Evolutionary conservation across 768 basidiomycete species (phyloP).

Genomic region (Russula foetens): DNA sequence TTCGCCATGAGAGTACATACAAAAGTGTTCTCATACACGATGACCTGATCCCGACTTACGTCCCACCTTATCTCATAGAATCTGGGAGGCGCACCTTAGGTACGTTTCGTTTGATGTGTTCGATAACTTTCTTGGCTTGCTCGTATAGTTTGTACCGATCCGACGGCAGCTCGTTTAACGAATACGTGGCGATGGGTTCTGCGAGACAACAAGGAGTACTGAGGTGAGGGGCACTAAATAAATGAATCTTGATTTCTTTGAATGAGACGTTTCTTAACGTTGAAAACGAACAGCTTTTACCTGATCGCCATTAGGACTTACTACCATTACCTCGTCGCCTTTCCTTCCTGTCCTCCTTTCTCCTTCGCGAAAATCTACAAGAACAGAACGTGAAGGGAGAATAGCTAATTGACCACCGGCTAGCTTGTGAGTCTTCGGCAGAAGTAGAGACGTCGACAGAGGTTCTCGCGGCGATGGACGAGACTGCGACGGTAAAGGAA

Average conservation of each 20-base stretch:
- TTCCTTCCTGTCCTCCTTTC: constrained; percentile 39
- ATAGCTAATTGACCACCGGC: constrained; percentile 40
- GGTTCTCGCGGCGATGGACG: background rate
- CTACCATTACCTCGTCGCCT: constrained; percentile 39
- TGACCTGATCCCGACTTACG: constrained; percentile 27
- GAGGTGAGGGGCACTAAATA: constrained; percentile 42
- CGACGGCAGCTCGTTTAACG: constrained; percentile 32
- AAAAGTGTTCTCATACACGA: constrained; percentile 29
- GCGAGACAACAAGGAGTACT: constrained; percentile 42
- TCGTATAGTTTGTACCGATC: constrained; percentile 39
- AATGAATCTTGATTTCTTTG: constrained; percentile 31
- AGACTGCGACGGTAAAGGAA: background rate
- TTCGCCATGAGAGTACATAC: constrained; percentile 45
- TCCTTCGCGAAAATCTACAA: constrained; percentile 50
- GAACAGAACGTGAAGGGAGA: constrained; percentile 40
- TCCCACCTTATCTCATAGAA: background rate
- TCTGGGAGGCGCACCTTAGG: constrained; percentile 34
- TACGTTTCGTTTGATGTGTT: constrained; percentile 44
- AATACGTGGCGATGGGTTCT: constrained; percentile 33
- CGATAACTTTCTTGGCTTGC: constrained; percentile 36
- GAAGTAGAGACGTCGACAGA: constrained; percentile 22
- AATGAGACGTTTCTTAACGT: background rate
- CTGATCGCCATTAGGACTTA: constrained; percentile 33
- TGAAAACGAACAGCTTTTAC: constrained; percentile 23
- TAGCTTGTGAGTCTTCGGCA: constrained; percentile 39